Evolutionary conservation across 1,284 basidiomycete species (phyloP).

Genomic region (Takashimella koratensis): DNA sequence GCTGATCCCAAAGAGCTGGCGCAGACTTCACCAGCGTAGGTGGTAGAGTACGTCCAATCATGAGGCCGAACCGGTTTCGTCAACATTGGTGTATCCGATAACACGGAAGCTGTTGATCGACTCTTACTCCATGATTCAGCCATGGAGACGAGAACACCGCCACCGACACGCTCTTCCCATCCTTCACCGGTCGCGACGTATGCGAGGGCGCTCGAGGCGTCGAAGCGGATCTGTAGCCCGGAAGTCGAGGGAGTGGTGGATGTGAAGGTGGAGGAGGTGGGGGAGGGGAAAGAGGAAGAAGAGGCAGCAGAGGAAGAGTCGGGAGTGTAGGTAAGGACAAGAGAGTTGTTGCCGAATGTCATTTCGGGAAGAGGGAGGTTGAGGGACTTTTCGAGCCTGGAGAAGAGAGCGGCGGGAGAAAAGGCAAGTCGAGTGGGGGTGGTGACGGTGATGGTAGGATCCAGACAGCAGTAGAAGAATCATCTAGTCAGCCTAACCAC

Average conservation of each 20-base stretch:
- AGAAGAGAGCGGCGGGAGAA: neutral
- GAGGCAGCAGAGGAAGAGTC: slow-evolving; percentile 7
- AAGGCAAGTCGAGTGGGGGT: no score
- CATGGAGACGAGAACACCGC: slow-evolving; percentile 88
- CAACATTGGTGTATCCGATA: slow-evolving; percentile 62
- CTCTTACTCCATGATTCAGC: slow-evolving; percentile 89
- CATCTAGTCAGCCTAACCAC: no score
- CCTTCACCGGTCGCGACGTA: slow-evolving; percentile 70
- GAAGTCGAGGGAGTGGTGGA: slow-evolving; percentile 47
- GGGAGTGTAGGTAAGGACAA: slow-evolving; percentile 56
- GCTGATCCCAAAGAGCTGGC: slow-evolving; percentile 25
- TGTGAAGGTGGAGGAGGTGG: neutral
- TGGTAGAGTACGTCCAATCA: slow-evolving; percentile 97
- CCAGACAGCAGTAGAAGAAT: no score
- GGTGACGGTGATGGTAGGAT: no score
- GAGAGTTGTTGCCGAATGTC: slow-evolving; percentile 85
- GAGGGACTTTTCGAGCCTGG: slow-evolving; percentile 59
- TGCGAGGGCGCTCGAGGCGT: slow-evolving; percentile 65
- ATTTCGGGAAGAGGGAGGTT: slow-evolving; percentile 89
- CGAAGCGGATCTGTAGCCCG: slow-evolving; percentile 66
- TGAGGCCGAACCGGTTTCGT: slow-evolving; percentile 78
- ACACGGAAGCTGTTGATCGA: slow-evolving; percentile 23
- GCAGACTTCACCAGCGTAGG: slow-evolving; percentile 65
- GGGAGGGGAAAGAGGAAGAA: slow-evolving; percentile 2
- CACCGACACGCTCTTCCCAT: slow-evolving; percentile 67